Evolutionary conservation across 164 flowering plant species (phyloP).

Genomic region (Liquidambar formosana): DNA sequence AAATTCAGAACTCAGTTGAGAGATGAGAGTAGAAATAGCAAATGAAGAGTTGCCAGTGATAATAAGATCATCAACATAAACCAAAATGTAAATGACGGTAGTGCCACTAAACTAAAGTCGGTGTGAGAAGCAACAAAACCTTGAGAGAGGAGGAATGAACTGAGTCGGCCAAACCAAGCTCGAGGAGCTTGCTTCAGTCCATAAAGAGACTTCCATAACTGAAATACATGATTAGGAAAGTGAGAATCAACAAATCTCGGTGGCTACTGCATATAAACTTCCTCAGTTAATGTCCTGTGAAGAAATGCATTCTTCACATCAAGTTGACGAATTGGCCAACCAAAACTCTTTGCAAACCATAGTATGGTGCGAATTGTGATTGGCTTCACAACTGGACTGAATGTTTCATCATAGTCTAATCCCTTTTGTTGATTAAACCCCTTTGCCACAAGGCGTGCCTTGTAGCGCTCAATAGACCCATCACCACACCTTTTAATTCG

Average conservation of each 20-base stretch:
- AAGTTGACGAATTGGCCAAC: neutral
- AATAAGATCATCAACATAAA: constrained; percentile 9
- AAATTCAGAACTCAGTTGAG: constrained; percentile 17
- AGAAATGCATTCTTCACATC: neutral
- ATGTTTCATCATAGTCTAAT: neutral
- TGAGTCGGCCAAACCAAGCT: neutral
- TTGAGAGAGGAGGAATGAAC: neutral
- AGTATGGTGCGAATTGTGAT: neutral
- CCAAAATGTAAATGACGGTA: neutral
- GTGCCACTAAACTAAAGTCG: neutral
- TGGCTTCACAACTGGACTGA: neutral
- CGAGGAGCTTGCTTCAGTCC: no score
- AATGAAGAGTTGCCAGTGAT: neutral
- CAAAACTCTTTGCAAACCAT: neutral
- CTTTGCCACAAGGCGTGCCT: neutral
- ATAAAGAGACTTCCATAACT: neutral
- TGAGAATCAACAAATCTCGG: neutral
- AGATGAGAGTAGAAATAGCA: neutral
- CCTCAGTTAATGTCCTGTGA: neutral
- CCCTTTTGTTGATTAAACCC: neutral
- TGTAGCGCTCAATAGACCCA: neutral
- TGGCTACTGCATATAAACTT: neutral
- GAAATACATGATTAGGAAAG: neutral
- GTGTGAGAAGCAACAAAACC: neutral
- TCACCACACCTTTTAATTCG: neutral